These are phyloP conservation scores for Wickerhamomyces tratensis DNA, from an alignment of 805 yeast species.

Conservation along the genomic window DNA sequence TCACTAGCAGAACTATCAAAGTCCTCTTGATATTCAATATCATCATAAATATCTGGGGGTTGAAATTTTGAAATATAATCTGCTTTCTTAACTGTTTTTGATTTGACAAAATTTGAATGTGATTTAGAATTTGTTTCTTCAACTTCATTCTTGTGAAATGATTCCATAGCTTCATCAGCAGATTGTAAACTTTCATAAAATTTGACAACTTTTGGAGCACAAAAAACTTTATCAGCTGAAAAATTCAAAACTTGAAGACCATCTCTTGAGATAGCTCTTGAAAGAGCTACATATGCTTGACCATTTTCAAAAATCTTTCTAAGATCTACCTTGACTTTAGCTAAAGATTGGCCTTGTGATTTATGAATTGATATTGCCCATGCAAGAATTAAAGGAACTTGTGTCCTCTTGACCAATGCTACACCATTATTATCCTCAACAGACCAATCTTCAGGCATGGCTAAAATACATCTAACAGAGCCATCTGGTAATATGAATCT, in stretches of 20 bases:
- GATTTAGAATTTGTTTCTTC: too few species aligned
- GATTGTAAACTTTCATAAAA: conserved; percentile 49
- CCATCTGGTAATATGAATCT: conserved; percentile 67
- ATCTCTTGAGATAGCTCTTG: conserved; percentile 76
- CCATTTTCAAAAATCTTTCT: conserved; percentile 77
- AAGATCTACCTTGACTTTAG: conserved; percentile 69
- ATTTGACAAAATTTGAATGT: too few species aligned
- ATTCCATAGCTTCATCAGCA: conserved; percentile 18
- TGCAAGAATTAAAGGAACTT: conserved; percentile 83
- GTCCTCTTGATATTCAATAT: too few species aligned
- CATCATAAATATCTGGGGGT: too few species aligned
- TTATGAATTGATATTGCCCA: conserved; percentile 97
- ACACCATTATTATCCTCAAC: conserved; percentile 66
- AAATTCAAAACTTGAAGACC: conserved; percentile 81
- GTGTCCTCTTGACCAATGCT: conserved; percentile 63
- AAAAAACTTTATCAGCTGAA: conserved; percentile 48
- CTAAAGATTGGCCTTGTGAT: conserved; percentile 88
- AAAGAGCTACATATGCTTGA: conserved; percentile 92
- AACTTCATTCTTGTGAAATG: too few species aligned
- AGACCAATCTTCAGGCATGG: conserved; percentile 76
- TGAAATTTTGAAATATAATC: too few species aligned
- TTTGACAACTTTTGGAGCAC: conserved; percentile 58
- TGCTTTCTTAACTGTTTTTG: too few species aligned
- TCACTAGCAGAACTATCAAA: too few species aligned
- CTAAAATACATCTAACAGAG: conserved; percentile 61